Percentiles rank a stretch among this genome's conserved stretches.
phyloP scores from a whole-genome alignment of 352 stramenopile genomes.

The Phytophthora boehmeriae region DNA sequence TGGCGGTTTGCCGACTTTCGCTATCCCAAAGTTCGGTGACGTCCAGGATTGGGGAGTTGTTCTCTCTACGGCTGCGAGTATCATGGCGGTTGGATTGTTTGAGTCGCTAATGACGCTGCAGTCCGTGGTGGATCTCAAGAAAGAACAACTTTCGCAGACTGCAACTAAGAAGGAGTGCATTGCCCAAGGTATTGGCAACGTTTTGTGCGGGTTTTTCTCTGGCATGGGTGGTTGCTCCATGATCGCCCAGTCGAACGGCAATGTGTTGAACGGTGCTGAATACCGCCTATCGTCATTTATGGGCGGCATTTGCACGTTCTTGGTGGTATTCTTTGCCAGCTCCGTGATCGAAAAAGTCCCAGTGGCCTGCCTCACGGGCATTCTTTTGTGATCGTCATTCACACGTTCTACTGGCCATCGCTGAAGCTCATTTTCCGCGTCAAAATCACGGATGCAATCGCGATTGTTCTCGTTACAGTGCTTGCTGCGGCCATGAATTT shows the following conservation, averaged over 20 bases:
- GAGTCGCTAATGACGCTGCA: conserved; percentile 96
- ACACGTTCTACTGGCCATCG: conserved; percentile 92
- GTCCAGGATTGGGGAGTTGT: conserved; percentile 74
- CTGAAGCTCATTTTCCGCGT: conserved; percentile 81
- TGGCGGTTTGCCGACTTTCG: conserved; percentile 59
- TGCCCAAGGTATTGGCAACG: conserved; percentile 90
- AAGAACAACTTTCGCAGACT: conserved; percentile 67
- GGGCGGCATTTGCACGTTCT: conserved; percentile 64
- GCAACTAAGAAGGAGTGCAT: conserved; percentile 81
- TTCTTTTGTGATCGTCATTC: conserved; percentile 89
- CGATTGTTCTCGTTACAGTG: conserved; percentile 86
- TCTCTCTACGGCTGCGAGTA: conserved; percentile 88
- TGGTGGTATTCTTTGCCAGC: conserved; percentile 85
- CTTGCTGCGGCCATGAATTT: conserved; percentile 88
- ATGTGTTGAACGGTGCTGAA: conserved; percentile 85
- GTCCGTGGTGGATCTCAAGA: conserved; percentile 90
- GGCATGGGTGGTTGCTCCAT: conserved; percentile 95
- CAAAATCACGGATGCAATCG: conserved; percentile 67
- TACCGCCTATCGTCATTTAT: conserved; percentile 75
- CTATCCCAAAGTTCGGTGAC: conserved; percentile 46
- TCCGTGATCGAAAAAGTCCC: conserved; percentile 86
- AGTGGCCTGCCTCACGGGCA: conserved; percentile 83
- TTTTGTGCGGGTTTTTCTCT: conserved; percentile 91
- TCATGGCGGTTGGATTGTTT: conserved; percentile 92
- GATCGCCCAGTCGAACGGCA: conserved; percentile 93